Base-by-base conservation (phyloP, 2,329 filamentous ascomycete genomes). In the Neodidymelliopsis sp. region DNA sequence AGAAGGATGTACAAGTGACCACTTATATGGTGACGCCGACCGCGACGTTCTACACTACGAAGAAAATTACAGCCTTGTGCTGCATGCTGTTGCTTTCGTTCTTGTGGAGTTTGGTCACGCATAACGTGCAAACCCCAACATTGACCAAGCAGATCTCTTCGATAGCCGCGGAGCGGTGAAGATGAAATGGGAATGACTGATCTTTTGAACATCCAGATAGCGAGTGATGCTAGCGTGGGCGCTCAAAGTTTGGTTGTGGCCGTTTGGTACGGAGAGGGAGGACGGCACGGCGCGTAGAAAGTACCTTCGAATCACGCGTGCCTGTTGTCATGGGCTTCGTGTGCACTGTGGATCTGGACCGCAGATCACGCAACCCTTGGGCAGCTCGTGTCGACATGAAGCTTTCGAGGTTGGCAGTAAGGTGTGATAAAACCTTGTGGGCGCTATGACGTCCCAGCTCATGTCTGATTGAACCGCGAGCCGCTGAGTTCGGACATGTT, bases 251-350 rank as follows among this genome's bases (percentile, higher is more conserved):
- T 54, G 50, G 53, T 56, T 27, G 39, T 47, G 37, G 29, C 45
- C 54, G 54, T 60, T 55, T 55, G 56, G 57, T 53, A 42, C 55
- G 49, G 51, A 53, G 45, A 58, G 60, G 59, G 54, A 63, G 56
- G 51, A 58, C 66, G 66, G 66, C 61, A 65, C 66, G 65, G 66
- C 59, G 56, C 66, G 61, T 51, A 40, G 27, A 36, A 44, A 22
- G 35, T 53, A 33, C 42, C 54, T 60, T 46, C 63, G 60, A 67
- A 69, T 65, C 62, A 68, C n/a, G 31, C 33, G 27, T 54, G 34
- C n/a, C 24, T 42, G 34, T 28, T 38, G 38, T 35, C 37, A 49
- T 33, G 40, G 45, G 36, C 35, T 42, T 36, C 54, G 53, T 49
- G 47, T 50, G 45, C 44, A 46, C 46, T 47, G 57, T 65, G 65